phyloP scores from a whole-genome alignment of 176 grass and related monocot genomes.

The Pharus latifolius region DNA sequence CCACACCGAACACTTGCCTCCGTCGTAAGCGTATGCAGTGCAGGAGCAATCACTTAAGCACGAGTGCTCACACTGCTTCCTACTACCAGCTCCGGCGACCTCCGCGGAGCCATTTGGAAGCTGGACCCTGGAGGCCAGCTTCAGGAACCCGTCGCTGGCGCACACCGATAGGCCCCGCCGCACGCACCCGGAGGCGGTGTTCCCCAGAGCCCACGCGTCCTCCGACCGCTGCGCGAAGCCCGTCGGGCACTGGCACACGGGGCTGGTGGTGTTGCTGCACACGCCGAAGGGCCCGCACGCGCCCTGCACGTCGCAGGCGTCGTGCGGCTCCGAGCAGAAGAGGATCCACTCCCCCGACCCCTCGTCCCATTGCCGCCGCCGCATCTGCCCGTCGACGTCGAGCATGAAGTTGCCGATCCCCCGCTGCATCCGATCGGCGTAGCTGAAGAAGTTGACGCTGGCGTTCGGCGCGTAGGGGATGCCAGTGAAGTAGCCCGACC shows the following conservation, averaged over 20 bases:
- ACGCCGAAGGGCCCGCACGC: neutral
- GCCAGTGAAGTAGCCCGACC: neutral
- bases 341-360: neutral
- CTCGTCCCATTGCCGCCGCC: neutral
- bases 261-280: neutral
- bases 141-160: too few species aligned
- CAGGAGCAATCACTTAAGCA: too few species aligned
- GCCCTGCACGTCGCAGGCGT: neutral
- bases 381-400: neutral
- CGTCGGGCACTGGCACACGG: neutral
- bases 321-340: neutral
- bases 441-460: conserved; percentile 1
- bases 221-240: neutral
- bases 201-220: neutral
- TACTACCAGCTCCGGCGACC: too few species aligned
- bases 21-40: too few species aligned
- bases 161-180: too few species aligned
- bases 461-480: neutral
- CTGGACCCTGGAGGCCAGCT: too few species aligned
- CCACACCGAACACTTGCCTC: too few species aligned
- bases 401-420: conserved; percentile 1
- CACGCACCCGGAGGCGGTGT: neutral
- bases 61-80: too few species aligned
- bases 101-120: too few species aligned
- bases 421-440: neutral